Evolutionary conservation across 2,329 filamentous ascomycete species (phyloP), one percentile per base, ranked within the genome.

Genomic region (Periconia macrospinosa): DNA sequence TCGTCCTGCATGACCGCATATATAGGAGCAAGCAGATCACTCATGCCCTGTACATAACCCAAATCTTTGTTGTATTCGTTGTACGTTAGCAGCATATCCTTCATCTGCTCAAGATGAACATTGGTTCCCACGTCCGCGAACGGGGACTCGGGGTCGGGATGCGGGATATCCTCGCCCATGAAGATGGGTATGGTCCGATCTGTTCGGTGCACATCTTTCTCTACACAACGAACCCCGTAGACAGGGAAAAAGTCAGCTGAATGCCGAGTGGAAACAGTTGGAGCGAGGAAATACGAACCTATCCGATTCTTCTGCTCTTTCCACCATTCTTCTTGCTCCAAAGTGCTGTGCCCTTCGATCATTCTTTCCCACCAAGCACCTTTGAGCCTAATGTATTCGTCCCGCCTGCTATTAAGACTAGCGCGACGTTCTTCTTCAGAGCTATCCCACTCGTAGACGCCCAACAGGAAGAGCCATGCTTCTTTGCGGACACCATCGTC

Each of bases 21-120:
- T 55, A 99, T 91, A 1, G 94, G 94, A 0, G 94, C 92, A 9
- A 99, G 84, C 1, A 99, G 84, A 74, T 99, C 94, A 13, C 92
- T 97, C 94, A 99, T 99, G 56, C 94, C 94, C 78, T 99, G 94
- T 1, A 99, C 94, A 69, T 99, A 99, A 46, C 95, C 94, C 2
- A 99, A 83, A 54, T 94, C 91, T 54, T 87, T 90, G 77, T 99
- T 99, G 76, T 95, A 95, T 76, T 99, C 94, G 71, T 99, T 97
- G 75, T 99, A 99, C 0, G 94, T 97, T 17, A 99, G 82, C 0
- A 99, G 86, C 90, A 99, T 96, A 72, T 99, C 94, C 77, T 99
- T 99, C 85, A 99, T 90, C 78, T 99, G 94, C 75, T 99, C 94
- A 59, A 99, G 83, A 74, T 99, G 94, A 6, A 97, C 92, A 66